Evolutionary conservation across 2,329 filamentous ascomycete species (phyloP).

Genomic region (Penicillium sp.): DNA sequence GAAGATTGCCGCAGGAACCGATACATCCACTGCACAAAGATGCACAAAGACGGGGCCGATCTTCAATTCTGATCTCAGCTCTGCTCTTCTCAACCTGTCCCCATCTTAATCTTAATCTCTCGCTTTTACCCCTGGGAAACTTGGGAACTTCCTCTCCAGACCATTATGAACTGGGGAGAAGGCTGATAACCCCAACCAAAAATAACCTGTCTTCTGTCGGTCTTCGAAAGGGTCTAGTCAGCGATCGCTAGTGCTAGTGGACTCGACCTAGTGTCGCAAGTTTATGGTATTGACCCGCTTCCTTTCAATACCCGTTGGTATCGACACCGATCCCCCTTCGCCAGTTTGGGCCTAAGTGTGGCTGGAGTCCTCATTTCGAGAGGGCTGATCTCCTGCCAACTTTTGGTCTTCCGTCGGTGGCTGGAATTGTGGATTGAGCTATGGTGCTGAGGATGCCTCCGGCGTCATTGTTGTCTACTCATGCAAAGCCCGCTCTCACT

Average conservation of each 20-base stretch:
- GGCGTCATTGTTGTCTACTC: slow-evolving; percentile 6
- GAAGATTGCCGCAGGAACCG: slow-evolving; percentile 13
- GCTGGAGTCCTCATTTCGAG: slow-evolving; percentile 11
- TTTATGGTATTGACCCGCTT: slow-evolving; percentile 23
- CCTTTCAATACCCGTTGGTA: slow-evolving; percentile 7
- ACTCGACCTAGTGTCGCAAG: slow-evolving; percentile 27
- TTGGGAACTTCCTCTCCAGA: not conserved
- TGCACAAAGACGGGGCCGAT: slow-evolving; percentile 2
- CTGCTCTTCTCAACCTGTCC: not conserved
- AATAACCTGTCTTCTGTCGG: slow-evolving; percentile 21
- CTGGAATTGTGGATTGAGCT: slow-evolving; percentile 4
- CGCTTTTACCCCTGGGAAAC: not conserved
- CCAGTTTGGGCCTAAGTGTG: slow-evolving; percentile 20
- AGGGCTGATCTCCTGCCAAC: slow-evolving; percentile 4
- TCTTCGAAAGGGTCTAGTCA: slow-evolving; percentile 19
- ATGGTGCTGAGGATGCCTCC: not conserved
- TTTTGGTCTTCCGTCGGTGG: not conserved
- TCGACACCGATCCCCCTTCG: slow-evolving; percentile 8
- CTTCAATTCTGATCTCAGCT: slow-evolving; percentile 2
- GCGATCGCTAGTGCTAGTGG: slow-evolving; percentile 22
- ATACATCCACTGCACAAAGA: slow-evolving; percentile 14
- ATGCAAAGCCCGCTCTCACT: not conserved
- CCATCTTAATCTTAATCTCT: not conserved
- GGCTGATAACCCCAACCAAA: slow-evolving; percentile 17
- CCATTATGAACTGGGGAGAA: not conserved